A percentile compares a stretch with the other conserved stretches of the same genome.
Conservation (phyloP, 2,329 filamentous ascomycete species). For the Exophiala lecanii-corni region DNA sequence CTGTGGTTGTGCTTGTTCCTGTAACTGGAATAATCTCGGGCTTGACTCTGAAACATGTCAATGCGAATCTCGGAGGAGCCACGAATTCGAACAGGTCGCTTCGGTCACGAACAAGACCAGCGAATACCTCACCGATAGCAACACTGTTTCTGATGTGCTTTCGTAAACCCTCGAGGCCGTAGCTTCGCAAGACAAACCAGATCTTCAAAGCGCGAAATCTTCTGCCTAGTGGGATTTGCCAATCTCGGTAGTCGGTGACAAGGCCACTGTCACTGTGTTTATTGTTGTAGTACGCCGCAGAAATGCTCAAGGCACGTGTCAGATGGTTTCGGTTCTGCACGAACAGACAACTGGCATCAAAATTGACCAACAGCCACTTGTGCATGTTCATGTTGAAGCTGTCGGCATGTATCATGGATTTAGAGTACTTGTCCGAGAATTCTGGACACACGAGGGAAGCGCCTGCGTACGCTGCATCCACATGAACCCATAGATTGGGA, state of each 20-base stretch:
- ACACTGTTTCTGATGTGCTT: slow-evolving; percentile 68
- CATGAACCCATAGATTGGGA: slow-evolving; percentile 76
- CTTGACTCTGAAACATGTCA: slow-evolving; percentile 70
- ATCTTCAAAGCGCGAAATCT: slow-evolving; percentile 87
- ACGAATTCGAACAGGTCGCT: slow-evolving; percentile 71
- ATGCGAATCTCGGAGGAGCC: slow-evolving; percentile 68
- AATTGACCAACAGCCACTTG: slow-evolving; percentile 95
- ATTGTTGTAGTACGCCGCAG: slow-evolving; percentile 78
- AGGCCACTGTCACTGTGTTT: slow-evolving; percentile 72
- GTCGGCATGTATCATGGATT: slow-evolving; percentile 55
- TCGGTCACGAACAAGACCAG: slow-evolving; percentile 52
- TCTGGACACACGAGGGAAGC: slow-evolving; percentile 78
- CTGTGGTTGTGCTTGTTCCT: slow-evolving; percentile 29
- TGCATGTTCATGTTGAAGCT: slow-evolving; percentile 95
- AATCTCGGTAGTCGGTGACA: slow-evolving; percentile 93
- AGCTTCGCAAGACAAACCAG: slow-evolving; percentile 87
- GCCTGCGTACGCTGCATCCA: slow-evolving; percentile 90
- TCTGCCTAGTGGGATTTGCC: slow-evolving; percentile 89
- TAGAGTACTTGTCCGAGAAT: slow-evolving; percentile 54
- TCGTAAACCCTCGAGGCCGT: slow-evolving; percentile 71
- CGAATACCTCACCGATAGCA: slow-evolving; percentile 65
- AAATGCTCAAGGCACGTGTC: slow-evolving; percentile 73
- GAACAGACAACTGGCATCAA: slow-evolving; percentile 78
- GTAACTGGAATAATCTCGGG: slow-evolving; percentile 30
- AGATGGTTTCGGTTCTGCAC: slow-evolving; percentile 71